These are phyloP conservation scores for Colletotrichum trifolii DNA, from an alignment of 2,329 filamentous ascomycete genomes.

Conservation along the genomic window DNA sequence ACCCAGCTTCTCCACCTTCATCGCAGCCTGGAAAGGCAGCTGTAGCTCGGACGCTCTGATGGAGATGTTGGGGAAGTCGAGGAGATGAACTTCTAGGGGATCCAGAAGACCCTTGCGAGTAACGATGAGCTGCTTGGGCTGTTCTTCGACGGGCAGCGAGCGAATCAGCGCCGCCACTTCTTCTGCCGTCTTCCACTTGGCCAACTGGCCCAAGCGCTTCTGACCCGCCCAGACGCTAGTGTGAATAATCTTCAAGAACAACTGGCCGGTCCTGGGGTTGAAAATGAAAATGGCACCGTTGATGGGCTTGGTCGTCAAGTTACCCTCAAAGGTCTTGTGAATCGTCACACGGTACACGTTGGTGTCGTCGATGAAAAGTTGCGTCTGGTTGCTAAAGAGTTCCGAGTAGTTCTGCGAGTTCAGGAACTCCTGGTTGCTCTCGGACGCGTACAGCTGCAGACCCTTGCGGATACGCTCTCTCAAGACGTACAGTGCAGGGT, in stretches of 20 bases:
- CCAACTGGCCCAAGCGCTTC: conserved; percentile 97
- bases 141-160: conserved; percentile 95
- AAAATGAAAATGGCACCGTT: conserved; percentile 99
- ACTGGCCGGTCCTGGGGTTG: conserved; percentile 96
- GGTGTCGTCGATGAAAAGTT: conserved; percentile 98
- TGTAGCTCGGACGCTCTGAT: conserved; percentile 97
- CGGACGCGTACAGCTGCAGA: conserved; percentile 95
- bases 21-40: conserved; percentile 97
- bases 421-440: conserved; percentile 98
- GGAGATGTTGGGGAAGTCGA: conserved; percentile 99
- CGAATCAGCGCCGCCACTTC: conserved; percentile 98
- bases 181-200: conserved; percentile 99
- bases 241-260: conserved; percentile 99
- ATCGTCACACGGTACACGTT: conserved; percentile 99
- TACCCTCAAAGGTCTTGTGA: conserved; percentile 99
- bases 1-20: conserved; percentile 99
- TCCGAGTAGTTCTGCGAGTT: conserved; percentile 99
- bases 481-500: conserved; percentile 94
- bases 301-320: conserved; percentile 98
- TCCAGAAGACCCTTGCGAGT: conserved; percentile 97
- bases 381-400: conserved; percentile 98
- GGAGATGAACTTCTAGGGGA: conserved; percentile 94
- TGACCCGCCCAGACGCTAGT: conserved; percentile 99
- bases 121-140: conserved; percentile 98
- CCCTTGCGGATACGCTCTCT: conserved; percentile 98